phyloP scores from a whole-genome alignment of 2,329 filamentous ascomycete genomes.

The Fusarium agapanthi region DNA sequence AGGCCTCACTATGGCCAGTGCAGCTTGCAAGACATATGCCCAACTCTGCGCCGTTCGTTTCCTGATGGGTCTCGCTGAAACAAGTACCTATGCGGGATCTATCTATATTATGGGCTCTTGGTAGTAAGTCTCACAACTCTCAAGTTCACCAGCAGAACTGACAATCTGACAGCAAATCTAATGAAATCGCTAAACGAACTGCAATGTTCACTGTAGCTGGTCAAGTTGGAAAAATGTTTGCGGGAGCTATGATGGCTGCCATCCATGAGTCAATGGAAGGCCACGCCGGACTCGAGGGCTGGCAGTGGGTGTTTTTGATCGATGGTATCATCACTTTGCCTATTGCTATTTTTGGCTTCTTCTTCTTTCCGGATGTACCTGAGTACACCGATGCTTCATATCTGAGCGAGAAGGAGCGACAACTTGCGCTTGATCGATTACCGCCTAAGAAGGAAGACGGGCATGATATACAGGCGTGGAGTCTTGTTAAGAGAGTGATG shows the following conservation, averaged over 20 bases:
- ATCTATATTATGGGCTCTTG: slow-evolving; percentile 55
- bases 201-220: slow-evolving; percentile 67
- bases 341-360: slow-evolving; percentile 31
- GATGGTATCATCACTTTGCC: slow-evolving; percentile 34
- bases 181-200: slow-evolving; percentile 66
- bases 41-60: slow-evolving; percentile 43
- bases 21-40: slow-evolving; percentile 44
- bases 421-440: slow-evolving; percentile 43
- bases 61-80: slow-evolving; percentile 40
- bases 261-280: slow-evolving; percentile 48
- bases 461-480: slow-evolving; percentile 46
- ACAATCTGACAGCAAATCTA: slow-evolving; percentile 44
- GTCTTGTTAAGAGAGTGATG: slow-evolving; percentile 43
- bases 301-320: slow-evolving; percentile 55
- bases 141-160: rapidly evolving
- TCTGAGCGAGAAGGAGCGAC: slow-evolving; percentile 46
- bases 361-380: slow-evolving; percentile 42
- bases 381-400: slow-evolving; percentile 50
- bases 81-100: slow-evolving; percentile 43
- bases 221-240: slow-evolving; percentile 65
- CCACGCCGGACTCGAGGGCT: slow-evolving; percentile 51
- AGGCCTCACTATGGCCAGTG: slow-evolving; percentile 56
- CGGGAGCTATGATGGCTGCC: slow-evolving; percentile 64
- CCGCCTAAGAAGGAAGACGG: slow-evolving; percentile 47
- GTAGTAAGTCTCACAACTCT: slow-evolving; percentile 48